Conservation (phyloP, 768 basidiomycete species). For the Tylopilus sp. region DNA sequence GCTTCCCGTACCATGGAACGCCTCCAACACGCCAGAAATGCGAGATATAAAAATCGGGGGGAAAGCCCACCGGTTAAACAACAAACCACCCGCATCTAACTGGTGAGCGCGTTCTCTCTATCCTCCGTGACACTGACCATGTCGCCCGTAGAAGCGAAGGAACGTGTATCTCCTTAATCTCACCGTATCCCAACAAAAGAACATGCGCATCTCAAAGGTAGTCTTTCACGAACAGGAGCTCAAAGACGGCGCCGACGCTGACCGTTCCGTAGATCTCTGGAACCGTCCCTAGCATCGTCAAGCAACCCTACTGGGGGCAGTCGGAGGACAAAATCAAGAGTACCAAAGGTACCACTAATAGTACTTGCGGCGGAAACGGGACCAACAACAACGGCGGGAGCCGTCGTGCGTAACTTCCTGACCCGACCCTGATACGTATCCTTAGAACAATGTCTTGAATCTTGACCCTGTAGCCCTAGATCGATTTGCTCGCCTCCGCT, state of each 20-base stretch:
- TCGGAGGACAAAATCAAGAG: fast-evolving
- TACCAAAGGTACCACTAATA: neutral
- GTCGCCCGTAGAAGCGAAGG: conserved; percentile 2
- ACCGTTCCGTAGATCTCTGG: conserved; percentile 6
- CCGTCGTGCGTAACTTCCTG: too few relatives aligned
- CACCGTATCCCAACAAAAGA: neutral
- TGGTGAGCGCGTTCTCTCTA: conserved; percentile 8
- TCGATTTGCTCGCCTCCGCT: neutral
- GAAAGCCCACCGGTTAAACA: neutral
- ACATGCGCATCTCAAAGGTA: conserved; percentile 14
- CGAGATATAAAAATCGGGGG: conserved; percentile 19
- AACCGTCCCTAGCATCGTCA: conserved; percentile 1
- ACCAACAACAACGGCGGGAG: neutral
- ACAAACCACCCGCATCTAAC: neutral
- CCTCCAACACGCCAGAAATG: neutral
- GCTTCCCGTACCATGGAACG: neutral
- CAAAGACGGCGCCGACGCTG: neutral
- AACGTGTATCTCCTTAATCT: neutral
- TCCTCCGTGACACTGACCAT: neutral
- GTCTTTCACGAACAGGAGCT: neutral
- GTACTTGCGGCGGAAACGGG: neutral
- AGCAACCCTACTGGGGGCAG: conserved; percentile 16
- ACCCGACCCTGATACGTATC: too few relatives aligned
- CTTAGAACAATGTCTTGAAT: neutral
- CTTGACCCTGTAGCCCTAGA: conserved; percentile 8